phyloP scores from a whole-genome alignment of 169 alveolate genomes.

The Babesia ovata region DNA sequence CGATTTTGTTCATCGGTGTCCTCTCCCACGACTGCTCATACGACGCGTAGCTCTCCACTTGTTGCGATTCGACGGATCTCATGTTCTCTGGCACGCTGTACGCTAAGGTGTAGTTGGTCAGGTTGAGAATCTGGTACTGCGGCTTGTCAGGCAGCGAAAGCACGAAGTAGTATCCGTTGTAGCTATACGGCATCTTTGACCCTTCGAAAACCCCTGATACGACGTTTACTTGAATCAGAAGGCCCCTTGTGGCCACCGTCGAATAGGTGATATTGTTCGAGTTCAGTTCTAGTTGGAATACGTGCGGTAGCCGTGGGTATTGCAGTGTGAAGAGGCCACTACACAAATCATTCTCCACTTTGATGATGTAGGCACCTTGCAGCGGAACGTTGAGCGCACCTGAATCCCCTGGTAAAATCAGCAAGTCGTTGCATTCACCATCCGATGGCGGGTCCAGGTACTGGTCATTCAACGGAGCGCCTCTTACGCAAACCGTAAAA shows the following conservation, averaged over 20 bases:
- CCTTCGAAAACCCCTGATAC: slow-evolving; percentile 80
- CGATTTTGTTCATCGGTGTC: slow-evolving; percentile 62
- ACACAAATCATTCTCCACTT: slow-evolving; percentile 42
- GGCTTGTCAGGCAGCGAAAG: slow-evolving; percentile 78
- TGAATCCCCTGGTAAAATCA: slow-evolving; percentile 65
- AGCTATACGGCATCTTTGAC: slow-evolving; percentile 78
- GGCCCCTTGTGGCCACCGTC: slow-evolving; percentile 59
- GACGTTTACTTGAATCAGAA: slow-evolving; percentile 75
- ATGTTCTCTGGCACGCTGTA: slow-evolving; percentile 69
- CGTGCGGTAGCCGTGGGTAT: slow-evolving; percentile 75
- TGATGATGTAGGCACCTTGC: slow-evolving; percentile 58
- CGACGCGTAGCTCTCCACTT: slow-evolving; percentile 58
- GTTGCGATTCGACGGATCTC: slow-evolving; percentile 55
- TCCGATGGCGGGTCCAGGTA: slow-evolving; percentile 14
- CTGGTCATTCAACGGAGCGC: slow-evolving; percentile 32
- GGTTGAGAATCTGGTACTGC: slow-evolving; percentile 78
- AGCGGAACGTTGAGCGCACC: slow-evolving; percentile 54
- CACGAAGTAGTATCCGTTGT: slow-evolving; percentile 79
- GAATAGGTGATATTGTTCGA: slow-evolving; percentile 34
- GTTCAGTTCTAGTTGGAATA: slow-evolving; percentile 75
- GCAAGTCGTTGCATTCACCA: slow-evolving; percentile 8
- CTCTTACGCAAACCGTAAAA: slow-evolving; percentile 70
- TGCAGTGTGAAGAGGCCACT: slow-evolving; percentile 74
- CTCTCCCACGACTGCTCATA: slow-evolving; percentile 45
- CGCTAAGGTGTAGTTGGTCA: slow-evolving; percentile 75